Percentiles rank a stretch among this genome's conserved stretches.
phyloP scores from a whole-genome alignment of 169 alveolate genomes.

The Amoebophrya sp. region DNA sequence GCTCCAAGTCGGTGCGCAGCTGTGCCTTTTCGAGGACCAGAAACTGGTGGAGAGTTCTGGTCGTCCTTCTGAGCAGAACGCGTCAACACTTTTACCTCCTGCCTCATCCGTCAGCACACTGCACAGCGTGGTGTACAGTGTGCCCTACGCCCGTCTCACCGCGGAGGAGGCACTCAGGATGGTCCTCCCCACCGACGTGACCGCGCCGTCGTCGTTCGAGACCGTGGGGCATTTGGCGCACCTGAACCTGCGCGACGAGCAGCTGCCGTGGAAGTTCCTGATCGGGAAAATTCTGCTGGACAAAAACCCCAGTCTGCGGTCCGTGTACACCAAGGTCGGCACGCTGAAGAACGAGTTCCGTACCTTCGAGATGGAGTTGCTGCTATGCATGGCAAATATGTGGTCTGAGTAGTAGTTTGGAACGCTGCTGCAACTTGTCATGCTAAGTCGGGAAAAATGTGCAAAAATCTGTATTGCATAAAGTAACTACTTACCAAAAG shows the following conservation, averaged over 20 bases:
- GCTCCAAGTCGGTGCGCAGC: no score
- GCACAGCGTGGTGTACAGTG: not conserved
- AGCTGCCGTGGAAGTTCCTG: slow-evolving; percentile 55
- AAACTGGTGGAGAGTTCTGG: not conserved
- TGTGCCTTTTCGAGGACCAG: no score
- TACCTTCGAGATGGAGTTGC: slow-evolving; percentile 68
- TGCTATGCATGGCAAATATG: no score
- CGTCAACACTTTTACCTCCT: not conserved
- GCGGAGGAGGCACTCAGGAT: slow-evolving; percentile 51
- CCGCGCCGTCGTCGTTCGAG: slow-evolving; percentile 65
- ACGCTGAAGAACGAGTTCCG: slow-evolving; percentile 64
- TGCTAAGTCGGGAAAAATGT: no score
- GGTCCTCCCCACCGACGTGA: slow-evolving; percentile 52
- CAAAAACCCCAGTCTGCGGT: slow-evolving; percentile 64
- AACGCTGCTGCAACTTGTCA: no score
- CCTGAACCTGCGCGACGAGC: slow-evolving; percentile 64
- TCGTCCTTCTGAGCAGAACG: not conserved
- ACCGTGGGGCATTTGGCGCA: slow-evolving; percentile 75
- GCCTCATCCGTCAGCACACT: not conserved
- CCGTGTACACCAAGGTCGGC: slow-evolving; percentile 68
- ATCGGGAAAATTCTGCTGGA: slow-evolving; percentile 68
- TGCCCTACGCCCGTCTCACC: slow-evolving; percentile 16
- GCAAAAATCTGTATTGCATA: no score
- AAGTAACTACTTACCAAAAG: no score
- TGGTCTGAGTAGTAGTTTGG: no score